Evolutionary conservation across 2,329 filamentous ascomycete species (phyloP), one percentile per base, ranked within the genome.

Genomic region (Corinectria fuckeliana): DNA sequence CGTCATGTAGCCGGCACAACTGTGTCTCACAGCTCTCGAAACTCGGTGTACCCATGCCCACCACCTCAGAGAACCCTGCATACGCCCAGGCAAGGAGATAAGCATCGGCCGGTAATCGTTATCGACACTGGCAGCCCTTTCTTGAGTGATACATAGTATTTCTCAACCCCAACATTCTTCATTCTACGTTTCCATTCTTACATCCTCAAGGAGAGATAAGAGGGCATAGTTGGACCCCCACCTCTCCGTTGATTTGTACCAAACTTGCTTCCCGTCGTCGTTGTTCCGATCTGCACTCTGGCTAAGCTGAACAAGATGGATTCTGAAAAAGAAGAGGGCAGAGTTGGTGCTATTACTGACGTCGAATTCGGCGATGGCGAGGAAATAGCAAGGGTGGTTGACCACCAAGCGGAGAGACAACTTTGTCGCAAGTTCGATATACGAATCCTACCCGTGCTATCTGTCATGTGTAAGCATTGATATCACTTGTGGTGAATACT

Each of bases 351-450:
- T 42, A n/a, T 42, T 7, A 36, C 34, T n/a, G 58, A 61, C 18
- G 26, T 58, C 28, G 53, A 59, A 23, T 39, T 49, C 48, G 49
- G 41, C 30, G 44, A 25, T 34, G 42, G 11, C 5, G 66, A 64
- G 30, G 67, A 67, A 39, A 72, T 66, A 30, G 70, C 69, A 4
- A 68, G 65, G 23, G 72, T 77, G 34, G 44, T 77, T 14, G 73
- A 76, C 59, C 75, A 75, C n/a, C 74, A 70, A 6, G 81, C 82
- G 13, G 83, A 86, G 71, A 77, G 77, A 20, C 76, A 76, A 0
- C 74, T 86, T 6, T 82, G 81, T 63, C 78, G 81, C 70, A 85
- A 85, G 70, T 82, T 86, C 57, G 84, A 86, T 67, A 69, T 82
- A 18, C 80, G 82, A 18, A 71, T 86, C 9, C 67, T 86, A 62